These are phyloP conservation scores for Aspergillus eucalypticola DNA, from an alignment of 2,329 filamentous ascomycete genomes.

Conservation along the genomic window DNA sequence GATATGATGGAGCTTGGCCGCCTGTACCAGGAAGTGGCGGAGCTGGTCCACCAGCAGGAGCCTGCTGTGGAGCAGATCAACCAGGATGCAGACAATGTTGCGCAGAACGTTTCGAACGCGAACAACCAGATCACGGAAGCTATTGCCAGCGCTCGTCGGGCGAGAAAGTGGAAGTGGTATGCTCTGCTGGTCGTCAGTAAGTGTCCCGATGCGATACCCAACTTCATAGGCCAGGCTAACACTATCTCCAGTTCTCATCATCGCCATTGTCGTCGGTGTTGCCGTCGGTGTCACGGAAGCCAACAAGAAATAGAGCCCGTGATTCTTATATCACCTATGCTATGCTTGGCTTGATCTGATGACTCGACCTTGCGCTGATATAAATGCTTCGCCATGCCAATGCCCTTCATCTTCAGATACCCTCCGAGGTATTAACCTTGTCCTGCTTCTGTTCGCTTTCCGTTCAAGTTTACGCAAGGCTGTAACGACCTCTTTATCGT, in stretches of 20 bases:
- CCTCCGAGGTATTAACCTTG: neutral
- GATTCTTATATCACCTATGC: too few relatives aligned
- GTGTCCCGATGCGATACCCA: constrained; percentile 35
- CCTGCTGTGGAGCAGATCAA: constrained; percentile 78
- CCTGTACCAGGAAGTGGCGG: constrained; percentile 87
- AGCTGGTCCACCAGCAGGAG: constrained; percentile 83
- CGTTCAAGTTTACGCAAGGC: neutral
- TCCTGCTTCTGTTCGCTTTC: neutral
- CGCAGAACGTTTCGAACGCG: constrained; percentile 79
- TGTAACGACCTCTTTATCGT: constrained; percentile 10
- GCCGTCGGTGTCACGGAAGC: constrained; percentile 48
- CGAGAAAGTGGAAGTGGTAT: constrained; percentile 94
- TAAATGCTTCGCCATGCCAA: constrained; percentile 8
- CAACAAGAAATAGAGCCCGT: constrained; percentile 19
- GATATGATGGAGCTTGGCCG: constrained; percentile 85
- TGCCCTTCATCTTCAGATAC: neutral
- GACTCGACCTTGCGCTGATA: constrained; percentile 4
- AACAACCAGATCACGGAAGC: constrained; percentile 82
- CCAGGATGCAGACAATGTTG: constrained; percentile 80
- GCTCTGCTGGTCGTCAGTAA: constrained; percentile 73
- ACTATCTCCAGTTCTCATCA: constrained; percentile 51
- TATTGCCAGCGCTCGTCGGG: constrained; percentile 75
- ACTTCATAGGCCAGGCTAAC: neutral
- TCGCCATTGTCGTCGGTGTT: constrained; percentile 55
- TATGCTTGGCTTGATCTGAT: constrained; percentile 5